Evolutionary conservation across 257 asterid species (phyloP), one percentile per base, ranked within the genome.

Genomic region (Scutellaria baicalensis): DNA sequence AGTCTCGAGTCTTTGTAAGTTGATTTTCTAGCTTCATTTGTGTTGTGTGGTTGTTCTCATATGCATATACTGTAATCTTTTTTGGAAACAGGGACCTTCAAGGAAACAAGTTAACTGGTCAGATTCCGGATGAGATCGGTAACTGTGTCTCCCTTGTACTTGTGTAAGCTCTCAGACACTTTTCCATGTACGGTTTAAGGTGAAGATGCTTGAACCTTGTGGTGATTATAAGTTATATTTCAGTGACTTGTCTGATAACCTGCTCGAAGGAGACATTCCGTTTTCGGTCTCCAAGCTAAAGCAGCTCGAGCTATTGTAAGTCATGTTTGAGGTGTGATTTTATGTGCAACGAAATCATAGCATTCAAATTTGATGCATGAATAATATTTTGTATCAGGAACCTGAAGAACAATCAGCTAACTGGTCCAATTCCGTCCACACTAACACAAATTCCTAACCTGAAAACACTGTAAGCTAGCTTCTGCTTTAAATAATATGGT

Each of bases 371-470:
- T 54, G 54, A 57, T 51, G 12, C 20, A 10, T 1, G 1, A 45
- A 45, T 45, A 21, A 21, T 51, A 3, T 23, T 21, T 43, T 51
- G 3, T 40, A 9, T 21, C 80, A 94, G 99, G 84, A 89, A 73
- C 78, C 52, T 94, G 85, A 94, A 84, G 84, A 86, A 81, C 88
- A 94, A 94, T 72, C 95, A 89, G 74, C 79, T 94, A 66, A 83
- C 87, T 4, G 99, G 99, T 68, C 97, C 99, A 14, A 88, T 94
- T 17, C 99, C 99, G 39, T 91, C 99, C 23, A 91, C 99, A 0
- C 72, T 94, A 40, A 91, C 99, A 2, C 97, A 94, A 80, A 89
- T 91, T 72, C 99, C 99, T 12, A 94, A 86, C 74, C 85, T 94
- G 42, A 94, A 89, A 82, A 86, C 96, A 43, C 85, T 94, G 99